Percentiles rank a stretch among this genome's conserved stretches.
Evolutionary conservation across 495 filamentous ascomycete genomes (phyloP).

Genomic region (Xylaria acuta): DNA sequence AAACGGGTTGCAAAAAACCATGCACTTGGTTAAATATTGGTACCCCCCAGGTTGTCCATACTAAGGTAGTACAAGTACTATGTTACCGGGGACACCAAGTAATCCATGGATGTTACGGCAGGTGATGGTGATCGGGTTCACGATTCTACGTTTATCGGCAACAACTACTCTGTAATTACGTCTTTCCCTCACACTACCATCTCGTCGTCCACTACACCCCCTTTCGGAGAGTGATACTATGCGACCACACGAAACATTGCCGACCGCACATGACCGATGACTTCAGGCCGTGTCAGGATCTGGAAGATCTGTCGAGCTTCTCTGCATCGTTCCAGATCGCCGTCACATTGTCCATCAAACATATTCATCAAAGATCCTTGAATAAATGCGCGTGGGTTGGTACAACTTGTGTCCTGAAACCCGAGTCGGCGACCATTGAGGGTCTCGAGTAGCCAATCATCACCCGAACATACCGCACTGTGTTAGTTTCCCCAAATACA

Average conservation of each 20-base stretch:
- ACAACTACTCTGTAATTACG: neutral
- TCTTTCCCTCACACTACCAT: neutral
- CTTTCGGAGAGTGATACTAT: neutral
- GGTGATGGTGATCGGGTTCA: neutral
- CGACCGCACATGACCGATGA: constrained; percentile 22
- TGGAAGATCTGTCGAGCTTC: constrained; percentile 30
- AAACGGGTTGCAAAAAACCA: neutral
- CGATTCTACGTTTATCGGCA: neutral
- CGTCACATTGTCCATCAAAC: constrained; percentile 27
- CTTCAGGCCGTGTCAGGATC: constrained; percentile 18
- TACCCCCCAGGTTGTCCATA: neutral
- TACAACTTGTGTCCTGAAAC: constrained; percentile 27
- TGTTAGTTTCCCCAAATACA: neutral
- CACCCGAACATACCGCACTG: constrained; percentile 11
- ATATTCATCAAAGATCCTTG: constrained; percentile 18
- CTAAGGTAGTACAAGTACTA: neutral
- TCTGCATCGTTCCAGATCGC: constrained; percentile 32
- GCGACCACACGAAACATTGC: constrained; percentile 29
- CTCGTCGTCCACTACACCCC: neutral
- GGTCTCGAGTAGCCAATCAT: constrained; percentile 3
- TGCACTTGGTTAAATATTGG: neutral
- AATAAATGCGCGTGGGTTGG: constrained; percentile 18
- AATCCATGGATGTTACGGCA: neutral
- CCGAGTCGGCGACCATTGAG: constrained; percentile 29
- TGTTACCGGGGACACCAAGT: neutral